Percentiles rank a stretch among this genome's conserved stretches.
These are phyloP conservation scores for Gossypium davidsonii DNA, from an alignment of 441 rosid species.

Conservation along the genomic window DNA sequence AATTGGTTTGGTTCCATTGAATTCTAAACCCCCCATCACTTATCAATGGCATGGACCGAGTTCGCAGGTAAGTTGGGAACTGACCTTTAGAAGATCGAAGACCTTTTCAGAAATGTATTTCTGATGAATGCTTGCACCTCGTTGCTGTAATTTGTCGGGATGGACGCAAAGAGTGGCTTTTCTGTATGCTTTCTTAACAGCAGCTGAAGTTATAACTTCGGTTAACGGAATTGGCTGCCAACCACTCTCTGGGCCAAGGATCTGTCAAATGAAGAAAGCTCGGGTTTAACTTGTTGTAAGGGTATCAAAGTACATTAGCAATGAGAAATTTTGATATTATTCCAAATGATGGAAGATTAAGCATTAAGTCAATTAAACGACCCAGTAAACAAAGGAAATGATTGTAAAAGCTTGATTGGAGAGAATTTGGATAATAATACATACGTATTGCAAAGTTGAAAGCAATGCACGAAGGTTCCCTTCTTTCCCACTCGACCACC, in stretches of 20 bases:
- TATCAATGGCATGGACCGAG: neutral
- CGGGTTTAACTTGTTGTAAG: neutral
- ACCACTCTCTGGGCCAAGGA: conserved; percentile 84
- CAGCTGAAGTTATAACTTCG: conserved; percentile 89
- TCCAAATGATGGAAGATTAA: neutral
- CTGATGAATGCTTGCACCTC: conserved; percentile 87
- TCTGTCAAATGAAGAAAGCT: conserved; percentile 38
- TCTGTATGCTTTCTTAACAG: conserved; percentile 89
- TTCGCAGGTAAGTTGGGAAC: neutral
- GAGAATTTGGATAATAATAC: conserved; percentile 13
- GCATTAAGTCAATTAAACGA: neutral
- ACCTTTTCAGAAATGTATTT: conserved; percentile 89
- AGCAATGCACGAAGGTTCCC: conserved; percentile 95
- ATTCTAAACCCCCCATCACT: neutral
- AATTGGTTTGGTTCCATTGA: neutral
- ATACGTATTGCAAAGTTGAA: conserved; percentile 98
- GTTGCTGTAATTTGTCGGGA: conserved; percentile 91
- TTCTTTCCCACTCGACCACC: conserved; percentile 96
- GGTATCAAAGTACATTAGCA: neutral
- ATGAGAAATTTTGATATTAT: neutral
- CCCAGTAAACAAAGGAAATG: conserved; percentile 3
- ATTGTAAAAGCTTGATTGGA: conserved; percentile 2
- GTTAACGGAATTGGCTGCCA: conserved; percentile 94
- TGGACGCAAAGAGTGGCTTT: conserved; percentile 95
- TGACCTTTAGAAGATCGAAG: conserved; percentile 89